Base-by-base conservation (phyloP, 495 filamentous ascomycete species). In the Lasiosphaeria ovina region DNA sequence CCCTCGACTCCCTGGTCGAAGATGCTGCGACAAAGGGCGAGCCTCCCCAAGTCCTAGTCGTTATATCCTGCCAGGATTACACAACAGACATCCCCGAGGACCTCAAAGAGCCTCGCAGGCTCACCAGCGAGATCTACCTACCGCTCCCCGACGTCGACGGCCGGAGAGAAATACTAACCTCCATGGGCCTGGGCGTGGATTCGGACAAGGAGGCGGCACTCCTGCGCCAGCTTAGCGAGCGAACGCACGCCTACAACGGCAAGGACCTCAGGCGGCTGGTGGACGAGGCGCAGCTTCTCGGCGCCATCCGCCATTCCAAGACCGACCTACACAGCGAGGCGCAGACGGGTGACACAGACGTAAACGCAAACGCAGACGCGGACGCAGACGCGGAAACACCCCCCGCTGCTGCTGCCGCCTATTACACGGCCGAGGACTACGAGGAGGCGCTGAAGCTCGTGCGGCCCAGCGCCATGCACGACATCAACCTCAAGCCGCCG, bases 381-480 rank as follows among this genome's bases (percentile, higher is more conserved):
- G 55, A 62, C 9, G 51, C 38, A 11, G 48, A 52, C 9, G 50
- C 60, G 16, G 36, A 53, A 14, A 35, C 3, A 16, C 9, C 1
- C 31, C 40, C 3, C 8, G 8, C 42, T 1, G 3, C 35, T 7
- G 38, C 60, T 16, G 12, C 31, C 17, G n/a, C 36, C 14, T 45
- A 64, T 50, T 67, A 54, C 58, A 61, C 78, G 17, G 66, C 68
- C 42, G 67, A 75, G 0, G 81, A 83, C 64, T 73, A 80, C 53
- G 64, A 73, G 12, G 66, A 73, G 53, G 76, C 77, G 35, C 70
- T 81, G 12, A 70, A 72, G 2, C 61, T 76, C 10, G 73, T 85
- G 47, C 83, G 87, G 8, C 93, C 94, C 12, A 92, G 87, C 10
- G 90, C 91, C 3, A 95, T 98, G 87, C 84, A 88, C 65, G 94